Evolutionary conservation across 2,329 filamentous ascomycete species (phyloP).

Genomic region (Sporothrix schenckii): DNA sequence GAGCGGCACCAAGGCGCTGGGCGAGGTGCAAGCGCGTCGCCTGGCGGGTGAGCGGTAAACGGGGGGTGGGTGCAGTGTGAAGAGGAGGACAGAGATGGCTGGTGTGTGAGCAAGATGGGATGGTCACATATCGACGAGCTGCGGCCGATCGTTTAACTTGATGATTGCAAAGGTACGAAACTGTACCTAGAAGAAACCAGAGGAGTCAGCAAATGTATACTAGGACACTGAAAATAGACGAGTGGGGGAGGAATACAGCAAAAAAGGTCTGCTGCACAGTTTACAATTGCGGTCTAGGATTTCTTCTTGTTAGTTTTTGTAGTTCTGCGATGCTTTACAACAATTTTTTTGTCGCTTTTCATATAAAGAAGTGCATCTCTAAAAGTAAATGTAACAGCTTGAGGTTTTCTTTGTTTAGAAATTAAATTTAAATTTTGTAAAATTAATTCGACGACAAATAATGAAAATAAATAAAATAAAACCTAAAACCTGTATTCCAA

Average conservation of each 20-base stretch:
- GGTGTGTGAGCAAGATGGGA: neutral
- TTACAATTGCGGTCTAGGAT: neutral
- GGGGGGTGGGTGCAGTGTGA: neutral
- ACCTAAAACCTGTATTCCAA: too few relatives aligned
- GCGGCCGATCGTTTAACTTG: too few relatives aligned
- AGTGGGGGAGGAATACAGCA: slow-evolving; percentile 3
- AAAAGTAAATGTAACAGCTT: too few relatives aligned
- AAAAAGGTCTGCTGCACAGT: neutral
- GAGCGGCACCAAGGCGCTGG: slow-evolving; percentile 85
- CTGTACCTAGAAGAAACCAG: neutral
- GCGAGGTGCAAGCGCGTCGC: slow-evolving; percentile 87
- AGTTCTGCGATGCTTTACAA: neutral
- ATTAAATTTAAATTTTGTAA: neutral
- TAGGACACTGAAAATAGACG: neutral
- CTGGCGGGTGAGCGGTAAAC: slow-evolving; percentile 69
- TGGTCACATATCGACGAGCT: neutral
- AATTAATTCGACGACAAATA: neutral
- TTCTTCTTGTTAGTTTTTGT: neutral
- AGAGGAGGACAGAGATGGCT: neutral
- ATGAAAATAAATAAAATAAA: neutral
- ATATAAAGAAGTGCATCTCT: neutral
- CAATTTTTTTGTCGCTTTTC: neutral
- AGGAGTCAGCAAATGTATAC: neutral
- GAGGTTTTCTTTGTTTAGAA: too few relatives aligned
- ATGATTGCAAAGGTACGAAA: neutral